Evolutionary conservation across 1,139 yeast genomes (phyloP).

Genomic region (Pneumocystis canis): DNA sequence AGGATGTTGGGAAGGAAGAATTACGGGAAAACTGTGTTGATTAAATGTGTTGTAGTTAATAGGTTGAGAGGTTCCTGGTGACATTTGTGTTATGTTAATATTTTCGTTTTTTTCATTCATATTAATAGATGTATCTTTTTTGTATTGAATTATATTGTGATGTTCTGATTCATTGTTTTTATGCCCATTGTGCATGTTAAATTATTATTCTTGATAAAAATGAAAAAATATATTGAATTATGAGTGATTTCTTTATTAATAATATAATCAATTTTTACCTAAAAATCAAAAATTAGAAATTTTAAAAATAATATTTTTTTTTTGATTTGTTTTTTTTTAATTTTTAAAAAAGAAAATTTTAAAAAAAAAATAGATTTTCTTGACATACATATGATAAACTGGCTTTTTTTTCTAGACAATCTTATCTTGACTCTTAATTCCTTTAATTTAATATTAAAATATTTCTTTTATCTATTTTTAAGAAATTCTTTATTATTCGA

Average conservation of each 20-base stretch:
- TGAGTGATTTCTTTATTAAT: background rate
- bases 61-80: background rate
- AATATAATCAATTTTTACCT: background rate
- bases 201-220: background rate
- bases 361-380: background rate
- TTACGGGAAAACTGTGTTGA: background rate
- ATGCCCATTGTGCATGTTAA: background rate
- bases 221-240: background rate
- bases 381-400: background rate
- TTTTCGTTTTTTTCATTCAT: background rate
- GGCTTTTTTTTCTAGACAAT: background rate
- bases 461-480: background rate
- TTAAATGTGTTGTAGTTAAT: background rate
- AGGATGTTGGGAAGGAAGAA: background rate
- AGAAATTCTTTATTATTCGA: background rate
- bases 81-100: background rate
- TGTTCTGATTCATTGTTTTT: background rate
- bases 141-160: background rate
- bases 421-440: background rate
- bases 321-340: background rate
- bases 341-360: background rate
- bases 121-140: background rate
- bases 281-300: background rate
- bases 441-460: background rate
- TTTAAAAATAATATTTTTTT: background rate